Evolutionary conservation across 805 yeast genomes (phyloP).

Genomic region (Huiozyma sinensis): DNA sequence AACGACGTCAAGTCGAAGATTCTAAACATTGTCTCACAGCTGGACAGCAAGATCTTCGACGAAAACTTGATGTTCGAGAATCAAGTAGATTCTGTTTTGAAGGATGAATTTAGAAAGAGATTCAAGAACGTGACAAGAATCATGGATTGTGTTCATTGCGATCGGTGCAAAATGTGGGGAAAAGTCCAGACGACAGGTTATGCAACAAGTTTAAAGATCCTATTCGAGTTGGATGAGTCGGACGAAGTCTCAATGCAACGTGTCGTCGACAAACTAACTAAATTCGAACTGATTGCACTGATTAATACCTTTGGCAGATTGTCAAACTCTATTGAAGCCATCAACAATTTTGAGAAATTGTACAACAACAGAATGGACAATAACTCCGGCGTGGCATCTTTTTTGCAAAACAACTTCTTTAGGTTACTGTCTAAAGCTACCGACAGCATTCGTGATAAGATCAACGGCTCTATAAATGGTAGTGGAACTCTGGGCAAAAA

Average conservation of each 20-base stretch:
- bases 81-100: slow-evolving; percentile 39
- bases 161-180: slow-evolving; percentile 96
- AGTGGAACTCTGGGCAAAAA: background rate
- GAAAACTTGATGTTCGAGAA: slow-evolving; percentile 42
- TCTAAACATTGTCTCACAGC: slow-evolving; percentile 29
- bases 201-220: slow-evolving; percentile 87
- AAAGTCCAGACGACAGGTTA: slow-evolving; percentile 95
- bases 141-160: slow-evolving; percentile 99
- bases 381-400: slow-evolving; percentile 11
- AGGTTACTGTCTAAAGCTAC: slow-evolving; percentile 23
- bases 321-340: slow-evolving; percentile 71
- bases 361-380: slow-evolving; percentile 30
- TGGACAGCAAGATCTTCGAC: slow-evolving; percentile 34
- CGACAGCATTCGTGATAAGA: slow-evolving; percentile 7
- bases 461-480: slow-evolving; percentile 6
- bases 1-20: slow-evolving; percentile 36
- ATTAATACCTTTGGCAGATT: slow-evolving; percentile 88
- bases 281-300: slow-evolving; percentile 81
- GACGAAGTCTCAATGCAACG: slow-evolving; percentile 34
- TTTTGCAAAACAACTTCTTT: slow-evolving; percentile 27
- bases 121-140: slow-evolving; percentile 84
- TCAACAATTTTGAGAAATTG: slow-evolving; percentile 56
- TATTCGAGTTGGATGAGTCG: slow-evolving; percentile 59
- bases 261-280: slow-evolving; percentile 49
- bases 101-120: slow-evolving; percentile 75